phyloP scores from a whole-genome alignment of 441 rosid species.

The Pelargonium fulgidum region DNA sequence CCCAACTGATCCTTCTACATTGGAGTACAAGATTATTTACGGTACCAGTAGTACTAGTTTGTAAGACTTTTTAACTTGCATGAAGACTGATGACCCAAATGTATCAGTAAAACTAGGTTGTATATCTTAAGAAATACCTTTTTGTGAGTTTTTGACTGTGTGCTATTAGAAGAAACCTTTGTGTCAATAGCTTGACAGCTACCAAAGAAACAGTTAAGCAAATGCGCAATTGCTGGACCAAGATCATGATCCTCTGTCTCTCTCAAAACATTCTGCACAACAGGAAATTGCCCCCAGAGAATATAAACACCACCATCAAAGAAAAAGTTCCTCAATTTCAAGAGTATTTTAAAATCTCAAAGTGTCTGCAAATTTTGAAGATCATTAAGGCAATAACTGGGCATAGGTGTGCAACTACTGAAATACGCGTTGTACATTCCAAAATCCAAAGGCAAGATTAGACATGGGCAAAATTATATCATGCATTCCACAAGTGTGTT shows the following conservation, averaged over 20 bases:
- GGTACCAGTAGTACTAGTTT: neutral
- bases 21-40: conserved; percentile 8
- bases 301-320: neutral
- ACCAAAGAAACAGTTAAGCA: conserved; percentile 87
- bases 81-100: too few relatives aligned
- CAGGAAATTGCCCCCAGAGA: conserved; percentile 11
- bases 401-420: neutral
- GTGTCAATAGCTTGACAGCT: conserved; percentile 30
- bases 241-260: conserved; percentile 77
- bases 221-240: conserved; percentile 75
- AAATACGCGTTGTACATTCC: neutral
- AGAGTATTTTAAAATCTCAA: neutral
- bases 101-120: neutral
- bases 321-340: conserved; percentile 1
- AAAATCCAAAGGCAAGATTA: neutral
- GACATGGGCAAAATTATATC: conserved; percentile 3
- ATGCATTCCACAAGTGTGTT: neutral
- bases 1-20: conserved; percentile 55
- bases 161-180: conserved; percentile 40
- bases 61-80: neutral
- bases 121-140: conserved; percentile 46
- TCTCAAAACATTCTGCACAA: conserved; percentile 69
- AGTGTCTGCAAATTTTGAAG: neutral
- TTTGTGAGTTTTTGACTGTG: conserved; percentile 48
- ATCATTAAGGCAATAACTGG: neutral